Evolutionary conservation across 768 basidiomycete genomes (phyloP).

Genomic region (Rhodotorula diobovata): DNA sequence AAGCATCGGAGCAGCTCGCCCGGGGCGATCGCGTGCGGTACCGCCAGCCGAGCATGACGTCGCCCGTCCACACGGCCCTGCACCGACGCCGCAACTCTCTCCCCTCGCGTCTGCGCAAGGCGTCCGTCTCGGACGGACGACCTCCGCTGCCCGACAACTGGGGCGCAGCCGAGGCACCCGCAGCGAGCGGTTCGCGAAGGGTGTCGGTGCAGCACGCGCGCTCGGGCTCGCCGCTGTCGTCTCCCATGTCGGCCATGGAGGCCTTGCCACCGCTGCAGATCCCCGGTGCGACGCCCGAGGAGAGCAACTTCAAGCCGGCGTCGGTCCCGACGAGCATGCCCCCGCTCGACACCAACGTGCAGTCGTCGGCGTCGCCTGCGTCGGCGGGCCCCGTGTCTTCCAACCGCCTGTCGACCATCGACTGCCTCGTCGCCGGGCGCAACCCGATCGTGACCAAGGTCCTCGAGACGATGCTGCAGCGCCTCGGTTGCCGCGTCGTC

Average conservation of each 20-base stretch:
- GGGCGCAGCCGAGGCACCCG: background rate
- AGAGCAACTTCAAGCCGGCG: background rate
- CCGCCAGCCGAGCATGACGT: constrained; percentile 22
- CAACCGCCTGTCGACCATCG: constrained; percentile 57
- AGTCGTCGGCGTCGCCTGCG: background rate
- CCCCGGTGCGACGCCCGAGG: background rate
- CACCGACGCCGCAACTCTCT: constrained; percentile 42
- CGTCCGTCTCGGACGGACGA: constrained; percentile 18
- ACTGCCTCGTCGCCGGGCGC: constrained; percentile 90
- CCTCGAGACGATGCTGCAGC: constrained; percentile 85
- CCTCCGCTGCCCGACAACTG: constrained; percentile 23
- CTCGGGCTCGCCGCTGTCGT: constrained; percentile 10
- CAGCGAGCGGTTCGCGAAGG: background rate
- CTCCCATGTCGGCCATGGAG: constrained; percentile 1
- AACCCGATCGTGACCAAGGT: constrained; percentile 98
- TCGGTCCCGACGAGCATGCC: constrained; percentile 15
- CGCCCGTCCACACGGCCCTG: constrained; percentile 19
- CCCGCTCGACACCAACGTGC: background rate
- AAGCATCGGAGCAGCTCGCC: constrained; percentile 9
- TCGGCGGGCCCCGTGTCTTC: background rate
- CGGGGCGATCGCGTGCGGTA: constrained; percentile 75
- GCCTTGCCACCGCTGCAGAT: constrained; percentile 28
- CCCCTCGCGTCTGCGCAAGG: constrained; percentile 37
- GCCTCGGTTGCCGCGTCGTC: constrained; percentile 90
- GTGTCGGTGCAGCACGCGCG: constrained; percentile 13